Base-by-base conservation (phyloP, 805 yeast genomes). In the Hanseniaspora hatyaiensis region DNA sequence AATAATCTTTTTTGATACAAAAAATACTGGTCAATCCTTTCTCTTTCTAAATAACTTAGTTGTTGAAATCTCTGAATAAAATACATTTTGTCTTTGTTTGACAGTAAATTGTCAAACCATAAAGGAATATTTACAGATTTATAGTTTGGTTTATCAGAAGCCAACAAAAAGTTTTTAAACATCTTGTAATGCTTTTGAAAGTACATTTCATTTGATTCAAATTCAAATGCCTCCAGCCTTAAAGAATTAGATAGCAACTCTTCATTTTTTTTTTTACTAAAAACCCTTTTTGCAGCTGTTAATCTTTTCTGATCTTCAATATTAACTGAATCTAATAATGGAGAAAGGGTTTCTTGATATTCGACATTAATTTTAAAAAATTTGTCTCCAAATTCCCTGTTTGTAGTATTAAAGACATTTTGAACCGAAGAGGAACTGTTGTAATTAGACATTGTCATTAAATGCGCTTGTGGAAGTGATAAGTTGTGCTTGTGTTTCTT, bases 41-140 rank as follows among this genome's bases (percentile, higher is more conserved):
- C 70, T 52, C 77, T 76, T 59, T 88, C 96, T 24, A 73, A 69
- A 39, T 73, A 63, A 63, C 89, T 95, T 38, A 88, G 65, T 40
- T 64, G 64, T 53, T 74, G 73, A 60, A 86, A 88, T 52, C 77
- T 68, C 23, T 74, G 71, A 33, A 65, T 54, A 29, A 69, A 57
- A 40, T 62, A 57, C 9, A 56, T 32, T 32, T 60, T 57, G 15
- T 47, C 53, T 2, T 59, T 54, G 15, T 52, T 51, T 15, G 50
- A 38, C 54, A 64, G 58, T 30, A 64, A 40, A 22, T 53, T 51
- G 29, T 54, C 58, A 24, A 80, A 64, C 88, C 88, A 82, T 2
- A 45, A 36, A 1, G 87, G 86, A 44, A 80, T 15, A 2, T 12
- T 8, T n/a, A 30, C 16, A 2, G 32, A 20, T 16, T 12, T 61